Evolutionary conservation across 768 basidiomycete species (phyloP), one percentile per base, ranked within the genome.

Genomic region (Cantharellus cinnabarinus): DNA sequence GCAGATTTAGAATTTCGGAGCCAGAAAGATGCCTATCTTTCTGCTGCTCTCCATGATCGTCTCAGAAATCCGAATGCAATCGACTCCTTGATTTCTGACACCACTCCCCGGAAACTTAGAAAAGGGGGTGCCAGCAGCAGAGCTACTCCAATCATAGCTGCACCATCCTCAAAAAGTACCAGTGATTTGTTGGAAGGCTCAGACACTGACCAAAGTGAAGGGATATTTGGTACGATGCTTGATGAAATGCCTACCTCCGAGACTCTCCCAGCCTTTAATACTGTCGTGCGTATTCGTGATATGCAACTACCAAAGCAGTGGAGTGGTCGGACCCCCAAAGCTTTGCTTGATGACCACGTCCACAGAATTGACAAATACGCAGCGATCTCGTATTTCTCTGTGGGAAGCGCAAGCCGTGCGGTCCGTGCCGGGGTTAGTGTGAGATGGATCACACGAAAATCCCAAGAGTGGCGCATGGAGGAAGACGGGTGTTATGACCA

Each of bases 281-380:
- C 71, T 4, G 83, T 62, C 75, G 66, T 73, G 61, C 66, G 63
- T 3, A 64, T 71, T 35, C 71, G 82, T 37, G 80, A 90, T 61
- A 83, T 98, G 82, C 67, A 79, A 1, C 72, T 89, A 35, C 85
- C 89, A 2, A 94, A 87, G 70, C 80, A 86, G 65, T 83, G 82
- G 75, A 81, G 86, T 42, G 84, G 86, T 41, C 81, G 79, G 44
- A 82, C 84, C 10, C 89, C 94, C 5, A 91, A 85, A 68, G 71
- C 67, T 14, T 68, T 89, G 3, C 75, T 98, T 42, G 68, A 74
- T 58, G 86, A 89, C 60, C 74, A 75, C 20, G 81, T 89, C 2
- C 68, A 72, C 10, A 88, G 83, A 66, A 64, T 71, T 20, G 85
- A 91, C 68, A 76, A 77, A 63, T 84, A 84, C 68, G 89, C 89